Evolutionary conservation across 257 asterid species (phyloP).

Genomic region (Solanum tarapatanum): DNA sequence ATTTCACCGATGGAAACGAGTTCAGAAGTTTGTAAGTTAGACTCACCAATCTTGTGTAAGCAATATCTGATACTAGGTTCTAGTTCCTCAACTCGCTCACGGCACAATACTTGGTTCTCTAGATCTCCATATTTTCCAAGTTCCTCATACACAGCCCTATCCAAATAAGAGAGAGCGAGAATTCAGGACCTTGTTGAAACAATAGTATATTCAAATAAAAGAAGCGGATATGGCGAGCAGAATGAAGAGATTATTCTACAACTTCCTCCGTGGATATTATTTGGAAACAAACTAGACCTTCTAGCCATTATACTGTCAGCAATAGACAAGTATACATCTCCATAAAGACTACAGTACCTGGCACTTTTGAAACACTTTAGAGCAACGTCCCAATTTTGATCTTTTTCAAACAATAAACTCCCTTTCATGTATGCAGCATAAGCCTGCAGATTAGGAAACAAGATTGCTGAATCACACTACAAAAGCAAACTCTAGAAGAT

Average conservation of each 20-base stretch:
- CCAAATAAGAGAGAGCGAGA: constrained; percentile 12
- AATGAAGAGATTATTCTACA: not conserved
- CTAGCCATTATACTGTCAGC: not conserved
- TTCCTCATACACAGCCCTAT: constrained; percentile 97
- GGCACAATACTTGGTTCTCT: constrained; percentile 85
- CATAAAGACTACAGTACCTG: constrained; percentile 35
- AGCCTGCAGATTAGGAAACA: constrained; percentile 43
- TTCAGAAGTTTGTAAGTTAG: constrained; percentile 79
- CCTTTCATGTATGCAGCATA: constrained; percentile 96
- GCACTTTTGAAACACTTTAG: constrained; percentile 85
- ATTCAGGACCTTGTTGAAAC: not conserved
- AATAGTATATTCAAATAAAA: not conserved
- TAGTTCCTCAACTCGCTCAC: constrained; percentile 90
- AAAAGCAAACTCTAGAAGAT: not conserved
- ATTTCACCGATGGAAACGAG: constrained; percentile 73
- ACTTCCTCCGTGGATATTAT: not conserved
- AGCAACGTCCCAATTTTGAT: constrained; percentile 85
- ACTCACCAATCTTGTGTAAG: constrained; percentile 84
- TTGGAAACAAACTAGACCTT: not conserved
- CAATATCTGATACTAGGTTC: constrained; percentile 88
- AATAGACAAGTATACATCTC: not conserved
- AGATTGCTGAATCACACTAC: not conserved
- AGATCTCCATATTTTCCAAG: constrained; percentile 95
- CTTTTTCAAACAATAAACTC: constrained; percentile 81
- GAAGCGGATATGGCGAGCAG: not conserved